Evolutionary conservation across 768 basidiomycete species (phyloP).

Genomic region (Mycena capillaripes): DNA sequence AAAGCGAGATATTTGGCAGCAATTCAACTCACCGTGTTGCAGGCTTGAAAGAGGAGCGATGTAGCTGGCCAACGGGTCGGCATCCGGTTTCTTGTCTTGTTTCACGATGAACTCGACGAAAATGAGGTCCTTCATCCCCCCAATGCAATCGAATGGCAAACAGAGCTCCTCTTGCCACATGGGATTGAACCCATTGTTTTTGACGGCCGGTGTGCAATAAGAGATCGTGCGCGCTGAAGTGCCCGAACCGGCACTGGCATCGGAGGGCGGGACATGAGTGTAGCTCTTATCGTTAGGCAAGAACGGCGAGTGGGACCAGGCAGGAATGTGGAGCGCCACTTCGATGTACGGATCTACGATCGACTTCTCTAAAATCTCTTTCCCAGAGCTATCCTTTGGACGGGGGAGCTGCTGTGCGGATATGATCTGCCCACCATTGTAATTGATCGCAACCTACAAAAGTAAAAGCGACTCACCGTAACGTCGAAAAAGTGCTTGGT

Average conservation of each 20-base stretch:
- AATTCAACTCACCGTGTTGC: slow-evolving; percentile 67
- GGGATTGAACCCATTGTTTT: slow-evolving; percentile 96
- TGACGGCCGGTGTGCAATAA: slow-evolving; percentile 75
- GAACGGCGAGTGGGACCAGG: slow-evolving; percentile 51
- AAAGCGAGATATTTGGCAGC: slow-evolving; percentile 1
- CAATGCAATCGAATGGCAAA: slow-evolving; percentile 84
- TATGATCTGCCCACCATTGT: slow-evolving; percentile 54
- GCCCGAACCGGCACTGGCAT: slow-evolving; percentile 37
- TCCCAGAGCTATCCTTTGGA: slow-evolving; percentile 76
- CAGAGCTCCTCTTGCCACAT: slow-evolving; percentile 83
- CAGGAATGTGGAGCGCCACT: slow-evolving; percentile 35
- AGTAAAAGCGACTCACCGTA: slow-evolving; percentile 52
- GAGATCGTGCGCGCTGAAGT: slow-evolving; percentile 62
- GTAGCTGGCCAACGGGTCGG: slow-evolving; percentile 81
- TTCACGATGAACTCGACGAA: slow-evolving; percentile 88
- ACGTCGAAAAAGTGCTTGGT: slow-evolving; percentile 77
- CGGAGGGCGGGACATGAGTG: slow-evolving; percentile 24
- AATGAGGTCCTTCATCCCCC: slow-evolving; percentile 84
- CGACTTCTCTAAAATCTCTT: slow-evolving; percentile 72
- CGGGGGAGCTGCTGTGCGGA: slow-evolving; percentile 94
- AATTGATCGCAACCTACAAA: neutral
- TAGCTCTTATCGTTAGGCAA: slow-evolving; percentile 27
- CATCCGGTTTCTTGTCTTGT: slow-evolving; percentile 73
- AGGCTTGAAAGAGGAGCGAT: slow-evolving; percentile 83
- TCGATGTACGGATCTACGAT: slow-evolving; percentile 82